These are phyloP conservation scores for Rhazya stricta DNA, from an alignment of 257 asterid species.

Conservation along the genomic window DNA sequence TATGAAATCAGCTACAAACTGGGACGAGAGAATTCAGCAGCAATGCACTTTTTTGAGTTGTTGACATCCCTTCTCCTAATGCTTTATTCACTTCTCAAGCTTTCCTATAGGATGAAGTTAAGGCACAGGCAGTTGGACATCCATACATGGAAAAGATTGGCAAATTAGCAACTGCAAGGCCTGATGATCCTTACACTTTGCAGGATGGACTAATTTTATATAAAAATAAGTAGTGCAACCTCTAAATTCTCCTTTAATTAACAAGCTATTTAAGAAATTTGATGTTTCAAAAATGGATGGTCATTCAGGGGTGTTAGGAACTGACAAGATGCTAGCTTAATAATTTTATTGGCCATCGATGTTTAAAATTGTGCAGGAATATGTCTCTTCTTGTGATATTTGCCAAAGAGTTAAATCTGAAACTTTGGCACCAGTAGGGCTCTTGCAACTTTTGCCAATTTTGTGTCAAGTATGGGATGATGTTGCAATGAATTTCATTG, in stretches of 20 bases:
- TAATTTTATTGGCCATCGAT: neutral
- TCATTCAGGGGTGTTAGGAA: neutral
- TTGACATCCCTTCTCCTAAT: neutral
- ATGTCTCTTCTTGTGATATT: neutral
- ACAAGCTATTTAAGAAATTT: neutral
- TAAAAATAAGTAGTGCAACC: neutral
- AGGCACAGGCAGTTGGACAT: neutral
- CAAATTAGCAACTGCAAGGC: neutral
- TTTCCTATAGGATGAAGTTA: neutral
- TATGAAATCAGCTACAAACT: no score
- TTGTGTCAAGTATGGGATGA: neutral
- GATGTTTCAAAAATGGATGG: constrained; percentile 1
- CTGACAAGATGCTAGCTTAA: neutral
- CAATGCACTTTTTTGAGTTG: neutral
- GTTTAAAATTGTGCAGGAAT: neutral
- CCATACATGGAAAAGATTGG: no score
- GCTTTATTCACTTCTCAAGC: no score
- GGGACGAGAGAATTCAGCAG: no score
- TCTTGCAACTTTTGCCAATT: neutral
- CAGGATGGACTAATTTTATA: neutral
- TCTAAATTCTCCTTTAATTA: neutral
- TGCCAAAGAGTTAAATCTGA: neutral
- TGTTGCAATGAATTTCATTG: neutral
- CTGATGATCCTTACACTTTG: neutral
- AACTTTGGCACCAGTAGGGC: neutral